Conservation (phyloP, 257 asterid genomes). For the Jaltomata sinuosa region DNA sequence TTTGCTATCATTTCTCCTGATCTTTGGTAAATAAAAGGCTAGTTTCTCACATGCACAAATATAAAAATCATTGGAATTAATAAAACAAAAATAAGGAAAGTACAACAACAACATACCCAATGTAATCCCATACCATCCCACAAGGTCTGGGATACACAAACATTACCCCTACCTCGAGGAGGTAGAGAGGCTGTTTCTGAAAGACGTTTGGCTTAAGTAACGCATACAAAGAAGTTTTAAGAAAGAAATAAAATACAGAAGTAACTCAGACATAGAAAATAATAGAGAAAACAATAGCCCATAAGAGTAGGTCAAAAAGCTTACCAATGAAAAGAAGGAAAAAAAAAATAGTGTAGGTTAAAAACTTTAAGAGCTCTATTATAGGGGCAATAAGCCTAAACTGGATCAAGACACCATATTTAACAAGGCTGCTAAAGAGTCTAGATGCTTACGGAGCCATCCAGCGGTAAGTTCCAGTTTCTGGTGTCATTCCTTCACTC, state of each 20-base stretch:
- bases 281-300: no score
- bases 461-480: conserved; percentile 98
- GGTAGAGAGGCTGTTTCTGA: not conserved
- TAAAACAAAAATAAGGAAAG: not conserved
- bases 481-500: conserved; percentile 99
- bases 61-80: not conserved
- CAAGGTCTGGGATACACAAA: no score
- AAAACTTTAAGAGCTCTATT: not conserved
- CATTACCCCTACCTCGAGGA: not conserved
- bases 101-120: not conserved
- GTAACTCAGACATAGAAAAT: not conserved
- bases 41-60: not conserved
- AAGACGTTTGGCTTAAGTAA: not conserved
- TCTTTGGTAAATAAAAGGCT: not conserved
- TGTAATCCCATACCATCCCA: not conserved
- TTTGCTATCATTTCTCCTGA: not conserved
- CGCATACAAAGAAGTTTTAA: not conserved
- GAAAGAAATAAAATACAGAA: not conserved
- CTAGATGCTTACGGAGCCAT: conserved; percentile 94
- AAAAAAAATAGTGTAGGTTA: no score
- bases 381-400: not conserved
- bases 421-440: not conserved
- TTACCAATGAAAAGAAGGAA: no score
- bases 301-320: not conserved
- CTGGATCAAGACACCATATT: not conserved